These are phyloP conservation scores for Acacia concinna DNA, from an alignment of 331 rosid species.

Conservation along the genomic window DNA sequence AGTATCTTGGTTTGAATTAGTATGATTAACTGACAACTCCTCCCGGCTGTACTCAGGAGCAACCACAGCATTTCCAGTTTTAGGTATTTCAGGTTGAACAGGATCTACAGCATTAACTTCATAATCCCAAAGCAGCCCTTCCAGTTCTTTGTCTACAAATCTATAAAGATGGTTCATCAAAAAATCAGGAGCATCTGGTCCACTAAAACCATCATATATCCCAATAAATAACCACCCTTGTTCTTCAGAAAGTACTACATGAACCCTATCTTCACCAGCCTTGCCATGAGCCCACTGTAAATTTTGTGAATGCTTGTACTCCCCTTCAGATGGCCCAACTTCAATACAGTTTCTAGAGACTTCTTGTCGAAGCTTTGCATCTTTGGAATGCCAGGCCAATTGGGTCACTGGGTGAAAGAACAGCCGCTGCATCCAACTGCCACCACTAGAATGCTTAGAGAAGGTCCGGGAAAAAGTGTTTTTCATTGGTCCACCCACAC, in stretches of 20 bases:
- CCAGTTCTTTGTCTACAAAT: constrained; percentile 57
- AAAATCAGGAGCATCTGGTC: constrained; percentile 72
- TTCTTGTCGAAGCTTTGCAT: constrained; percentile 47
- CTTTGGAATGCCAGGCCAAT: constrained; percentile 56
- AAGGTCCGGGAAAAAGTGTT: constrained; percentile 58
- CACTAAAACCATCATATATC: constrained; percentile 67
- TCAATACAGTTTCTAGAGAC: constrained; percentile 41
- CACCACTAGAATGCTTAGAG: constrained; percentile 47
- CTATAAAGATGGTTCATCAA: constrained; percentile 64
- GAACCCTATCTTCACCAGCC: constrained; percentile 73
- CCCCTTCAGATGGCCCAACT: constrained; percentile 46
- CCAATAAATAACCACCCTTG: constrained; percentile 75
- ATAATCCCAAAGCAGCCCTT: constrained; percentile 67
- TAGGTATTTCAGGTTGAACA: constrained; percentile 28
- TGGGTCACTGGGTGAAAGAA: constrained; percentile 57
- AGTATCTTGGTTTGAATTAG: constrained; percentile 37
- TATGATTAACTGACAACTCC: constrained; percentile 29
- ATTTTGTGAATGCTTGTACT: constrained; percentile 47
- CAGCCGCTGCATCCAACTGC: constrained; percentile 58
- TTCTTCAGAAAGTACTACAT: constrained; percentile 67
- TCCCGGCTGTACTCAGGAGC: constrained; percentile 28
- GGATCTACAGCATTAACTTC: constrained; percentile 42
- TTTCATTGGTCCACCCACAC: constrained; percentile 63
- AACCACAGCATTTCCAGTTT: constrained; percentile 18
- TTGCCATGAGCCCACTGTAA: constrained; percentile 79